These are phyloP conservation scores for Lasiosphaeris hirsuta DNA, from an alignment of 495 filamentous ascomycete species.

Conservation along the genomic window DNA sequence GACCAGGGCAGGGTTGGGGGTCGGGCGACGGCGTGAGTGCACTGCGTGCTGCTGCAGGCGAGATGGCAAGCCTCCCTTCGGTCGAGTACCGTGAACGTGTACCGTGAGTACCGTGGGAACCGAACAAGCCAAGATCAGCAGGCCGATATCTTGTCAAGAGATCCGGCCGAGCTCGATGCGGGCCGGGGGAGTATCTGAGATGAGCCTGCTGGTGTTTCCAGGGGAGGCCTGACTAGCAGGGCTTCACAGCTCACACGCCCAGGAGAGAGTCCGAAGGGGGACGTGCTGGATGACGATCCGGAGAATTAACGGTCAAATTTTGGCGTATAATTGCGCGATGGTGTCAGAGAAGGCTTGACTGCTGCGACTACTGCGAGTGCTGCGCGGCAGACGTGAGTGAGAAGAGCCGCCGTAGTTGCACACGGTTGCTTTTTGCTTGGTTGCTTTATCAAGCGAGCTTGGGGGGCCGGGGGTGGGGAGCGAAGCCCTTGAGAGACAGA, in stretches of 20 bases:
- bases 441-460: too few relatives aligned
- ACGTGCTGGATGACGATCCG: constrained; percentile 26
- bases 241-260: background rate
- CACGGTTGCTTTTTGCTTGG: background rate
- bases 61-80: constrained; percentile 15
- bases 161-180: constrained; percentile 22
- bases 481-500: background rate
- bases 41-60: constrained; percentile 15
- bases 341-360: constrained; percentile 8
- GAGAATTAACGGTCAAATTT: constrained; percentile 36
- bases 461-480: background rate
- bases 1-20: constrained; percentile 32
- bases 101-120: background rate
- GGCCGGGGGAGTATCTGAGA: constrained; percentile 15
- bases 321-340: constrained; percentile 25
- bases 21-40: constrained; percentile 15
- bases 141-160: constrained; percentile 17
- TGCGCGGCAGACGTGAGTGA: background rate
- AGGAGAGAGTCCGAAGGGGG: constrained; percentile 20
- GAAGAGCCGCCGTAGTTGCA: background rate
- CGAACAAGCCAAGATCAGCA: constrained; percentile 20
- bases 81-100: background rate
- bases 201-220: constrained; percentile 2
- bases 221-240: constrained; percentile 4
- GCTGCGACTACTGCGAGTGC: too few relatives aligned